Percentiles rank a stretch among this genome's conserved stretches.
These are phyloP conservation scores for Teratosphaeria destructans DNA, from an alignment of 2,329 filamentous ascomycete species.

Conservation along the genomic window DNA sequence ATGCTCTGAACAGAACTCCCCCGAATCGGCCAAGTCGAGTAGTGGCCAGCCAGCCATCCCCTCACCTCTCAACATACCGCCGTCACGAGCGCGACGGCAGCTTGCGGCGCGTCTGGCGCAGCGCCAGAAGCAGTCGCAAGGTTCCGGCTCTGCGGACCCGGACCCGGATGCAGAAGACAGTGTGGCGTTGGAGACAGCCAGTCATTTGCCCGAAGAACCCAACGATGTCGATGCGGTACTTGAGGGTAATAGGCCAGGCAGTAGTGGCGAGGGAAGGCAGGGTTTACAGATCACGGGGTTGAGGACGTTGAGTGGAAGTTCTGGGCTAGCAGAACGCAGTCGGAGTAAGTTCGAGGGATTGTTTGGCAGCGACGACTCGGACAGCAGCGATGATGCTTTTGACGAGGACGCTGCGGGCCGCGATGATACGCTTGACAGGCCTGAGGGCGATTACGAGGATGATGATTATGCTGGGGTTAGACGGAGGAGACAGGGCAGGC, in stretches of 20 bases:
- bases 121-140: constrained; percentile 34
- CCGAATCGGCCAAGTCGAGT: background rate
- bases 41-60: constrained; percentile 42
- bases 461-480: background rate
- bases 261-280: background rate
- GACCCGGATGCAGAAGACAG: constrained; percentile 25
- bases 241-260: background rate
- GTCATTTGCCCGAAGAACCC: constrained; percentile 22
- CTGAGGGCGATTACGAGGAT: constrained; percentile 24
- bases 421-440: constrained; percentile 16
- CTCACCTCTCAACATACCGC: constrained; percentile 72
- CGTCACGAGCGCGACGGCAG: constrained; percentile 76
- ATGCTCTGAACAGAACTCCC: constrained; percentile 1
- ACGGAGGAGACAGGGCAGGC: constrained; percentile 6
- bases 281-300: constrained; percentile 18
- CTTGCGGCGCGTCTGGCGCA: constrained; percentile 68
- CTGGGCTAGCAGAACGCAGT: constrained; percentile 1
- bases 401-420: constrained; percentile 15
- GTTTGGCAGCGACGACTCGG: constrained; percentile 20
- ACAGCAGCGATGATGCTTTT: constrained; percentile 30
- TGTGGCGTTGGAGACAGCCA: constrained; percentile 19
- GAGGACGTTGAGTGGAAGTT: constrained; percentile 9
- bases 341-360: constrained; percentile 17
- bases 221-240: constrained; percentile 9
- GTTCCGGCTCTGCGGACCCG: constrained; percentile 19